Conservation (phyloP, 345 rosid genomes). For the Diplotaxis tenuifolia region DNA sequence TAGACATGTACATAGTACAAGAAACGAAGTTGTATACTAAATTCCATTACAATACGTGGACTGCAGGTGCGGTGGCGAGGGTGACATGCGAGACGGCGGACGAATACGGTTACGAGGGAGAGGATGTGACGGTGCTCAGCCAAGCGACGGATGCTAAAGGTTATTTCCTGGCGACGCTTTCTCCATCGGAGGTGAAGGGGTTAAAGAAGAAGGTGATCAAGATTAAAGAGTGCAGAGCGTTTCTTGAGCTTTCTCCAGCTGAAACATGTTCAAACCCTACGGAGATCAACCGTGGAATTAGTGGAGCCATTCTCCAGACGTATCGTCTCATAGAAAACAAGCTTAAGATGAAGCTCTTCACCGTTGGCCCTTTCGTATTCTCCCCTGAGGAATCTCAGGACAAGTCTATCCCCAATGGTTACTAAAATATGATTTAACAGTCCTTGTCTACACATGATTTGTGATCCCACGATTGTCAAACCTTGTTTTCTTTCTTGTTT, state of each 20-base stretch:
- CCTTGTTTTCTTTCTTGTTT: not conserved
- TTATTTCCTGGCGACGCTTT: slow-evolving; percentile 54
- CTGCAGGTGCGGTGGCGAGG: slow-evolving; percentile 71
- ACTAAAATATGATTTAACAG: slow-evolving; percentile 25
- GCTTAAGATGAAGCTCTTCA: slow-evolving; percentile 54
- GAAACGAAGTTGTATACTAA: not conserved
- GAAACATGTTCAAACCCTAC: slow-evolving; percentile 49
- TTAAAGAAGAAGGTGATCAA: slow-evolving; percentile 19
- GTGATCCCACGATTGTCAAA: not conserved
- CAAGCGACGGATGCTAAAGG: slow-evolving; percentile 54
- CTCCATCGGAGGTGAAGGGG: slow-evolving; percentile 46
- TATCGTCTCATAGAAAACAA: slow-evolving; percentile 30
- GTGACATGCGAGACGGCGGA: slow-evolving; percentile 55
- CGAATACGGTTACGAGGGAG: slow-evolving; percentile 52
- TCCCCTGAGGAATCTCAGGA: slow-evolving; percentile 27
- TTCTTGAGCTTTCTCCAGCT: slow-evolving; percentile 52
- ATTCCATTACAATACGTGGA: too few species aligned
- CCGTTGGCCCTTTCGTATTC: slow-evolving; percentile 61
- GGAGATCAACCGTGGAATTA: slow-evolving; percentile 53
- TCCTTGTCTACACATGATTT: not conserved
- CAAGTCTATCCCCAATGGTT: slow-evolving; percentile 38
- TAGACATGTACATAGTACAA: not conserved
- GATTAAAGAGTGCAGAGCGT: slow-evolving; percentile 57
- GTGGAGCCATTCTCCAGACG: slow-evolving; percentile 50
- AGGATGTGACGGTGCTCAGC: slow-evolving; percentile 53